Percentiles rank a stretch among this genome's conserved stretches.
Conservation (phyloP, 345 rosid genomes). For the Populus tremula region DNA sequence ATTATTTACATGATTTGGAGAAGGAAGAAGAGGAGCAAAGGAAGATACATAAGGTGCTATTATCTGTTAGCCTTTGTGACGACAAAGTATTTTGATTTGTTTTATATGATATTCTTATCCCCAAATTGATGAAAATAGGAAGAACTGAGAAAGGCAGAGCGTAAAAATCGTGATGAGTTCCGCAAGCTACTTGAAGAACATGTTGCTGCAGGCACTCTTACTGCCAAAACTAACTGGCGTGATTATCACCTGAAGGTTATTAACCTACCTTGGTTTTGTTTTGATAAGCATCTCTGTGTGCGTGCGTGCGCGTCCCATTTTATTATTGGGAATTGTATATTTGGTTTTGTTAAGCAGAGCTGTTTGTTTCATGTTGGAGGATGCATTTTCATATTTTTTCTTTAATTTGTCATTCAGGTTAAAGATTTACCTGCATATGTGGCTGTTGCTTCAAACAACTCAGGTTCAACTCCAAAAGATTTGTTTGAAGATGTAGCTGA, state of each 20-base stretch:
- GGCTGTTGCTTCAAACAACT: constrained; percentile 70
- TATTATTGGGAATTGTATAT: constrained; percentile 3
- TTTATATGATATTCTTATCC: constrained; percentile 7
- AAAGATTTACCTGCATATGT: constrained; percentile 66
- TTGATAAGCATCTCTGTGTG: background rate
- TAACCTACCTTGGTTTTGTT: constrained; percentile 4
- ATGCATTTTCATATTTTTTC: constrained; percentile 4
- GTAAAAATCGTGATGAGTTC: constrained; percentile 96
- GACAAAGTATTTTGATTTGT: background rate
- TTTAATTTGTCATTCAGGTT: constrained; percentile 45
- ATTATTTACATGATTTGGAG: constrained; percentile 70
- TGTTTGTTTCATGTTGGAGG: constrained; percentile 12
- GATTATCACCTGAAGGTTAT: constrained; percentile 74
- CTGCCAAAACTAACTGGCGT: constrained; percentile 83
- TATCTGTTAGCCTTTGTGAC: constrained; percentile 4
- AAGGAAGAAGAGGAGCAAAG: constrained; percentile 93
- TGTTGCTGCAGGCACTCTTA: constrained; percentile 61
- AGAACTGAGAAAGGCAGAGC: constrained; percentile 78
- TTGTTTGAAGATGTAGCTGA: constrained; percentile 84
- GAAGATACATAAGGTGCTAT: constrained; percentile 78
- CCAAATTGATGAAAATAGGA: constrained; percentile 52
- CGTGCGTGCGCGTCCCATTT: background rate
- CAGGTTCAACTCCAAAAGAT: constrained; percentile 90
- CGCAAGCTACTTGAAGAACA: constrained; percentile 84
- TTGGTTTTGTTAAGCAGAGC: background rate